A percentile compares a stretch with the other conserved stretches of the same genome.
Conservation (phyloP, 2,329 filamentous ascomycete genomes). For the Nannizzia gypsea region DNA sequence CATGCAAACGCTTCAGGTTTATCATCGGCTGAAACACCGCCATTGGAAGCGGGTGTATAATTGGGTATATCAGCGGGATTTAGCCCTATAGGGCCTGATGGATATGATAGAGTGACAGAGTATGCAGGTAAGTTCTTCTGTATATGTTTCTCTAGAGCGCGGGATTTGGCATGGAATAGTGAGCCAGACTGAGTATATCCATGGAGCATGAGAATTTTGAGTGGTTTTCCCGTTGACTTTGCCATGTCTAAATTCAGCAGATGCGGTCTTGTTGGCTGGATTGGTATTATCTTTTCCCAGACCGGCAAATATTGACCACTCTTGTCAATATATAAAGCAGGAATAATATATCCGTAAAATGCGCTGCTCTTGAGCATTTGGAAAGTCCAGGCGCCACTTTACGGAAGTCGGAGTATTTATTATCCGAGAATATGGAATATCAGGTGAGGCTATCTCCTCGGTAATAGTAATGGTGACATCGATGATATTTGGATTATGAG, state of each 20-base stretch:
- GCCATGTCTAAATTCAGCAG: not conserved
- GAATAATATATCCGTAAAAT: not conserved
- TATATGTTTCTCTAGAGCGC: conserved; percentile 71
- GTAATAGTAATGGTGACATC: too few relatives aligned
- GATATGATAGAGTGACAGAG: conserved; percentile 51
- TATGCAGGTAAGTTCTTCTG: conserved; percentile 58
- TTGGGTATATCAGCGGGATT: conserved; percentile 57
- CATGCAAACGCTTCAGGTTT: conserved; percentile 64
- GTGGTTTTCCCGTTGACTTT: conserved; percentile 16
- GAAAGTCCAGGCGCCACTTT: not conserved
- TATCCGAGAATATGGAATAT: not conserved
- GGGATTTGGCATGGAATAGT: conserved; percentile 77
- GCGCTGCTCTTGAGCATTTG: too few relatives aligned
- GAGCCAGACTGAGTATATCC: conserved; percentile 85
- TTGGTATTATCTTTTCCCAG: not conserved
- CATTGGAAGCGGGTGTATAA: conserved; percentile 36
- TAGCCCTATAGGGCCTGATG: conserved; percentile 56
- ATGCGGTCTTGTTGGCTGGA: not conserved
- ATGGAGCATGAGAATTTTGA: conserved; percentile 67
- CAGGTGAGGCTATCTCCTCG: too few relatives aligned
- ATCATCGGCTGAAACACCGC: conserved; percentile 25
- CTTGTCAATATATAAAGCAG: not conserved
- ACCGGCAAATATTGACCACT: not conserved
- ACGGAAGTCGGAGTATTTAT: not conserved
- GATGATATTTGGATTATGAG: too few relatives aligned